Conservation (phyloP, 495 filamentous ascomycete genomes). For the Aspergillus nidulans region DNA sequence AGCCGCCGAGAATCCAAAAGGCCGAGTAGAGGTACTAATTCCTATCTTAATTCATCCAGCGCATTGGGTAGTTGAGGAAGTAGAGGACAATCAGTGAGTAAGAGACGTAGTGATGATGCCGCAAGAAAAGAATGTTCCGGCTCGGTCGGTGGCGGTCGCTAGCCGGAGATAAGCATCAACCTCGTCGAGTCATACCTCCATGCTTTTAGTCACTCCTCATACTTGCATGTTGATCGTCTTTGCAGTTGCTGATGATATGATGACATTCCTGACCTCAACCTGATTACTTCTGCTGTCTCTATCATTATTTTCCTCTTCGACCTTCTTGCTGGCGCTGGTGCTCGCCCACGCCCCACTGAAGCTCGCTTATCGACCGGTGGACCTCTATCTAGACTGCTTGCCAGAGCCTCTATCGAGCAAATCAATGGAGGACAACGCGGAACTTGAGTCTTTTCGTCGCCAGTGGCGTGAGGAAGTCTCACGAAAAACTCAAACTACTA, state of each 20-base stretch:
- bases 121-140: slow-evolving; percentile 20
- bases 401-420: slow-evolving; percentile 6
- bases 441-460: slow-evolving; percentile 74
- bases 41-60: not conserved
- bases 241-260: not conserved
- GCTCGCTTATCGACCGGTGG: slow-evolving; percentile 25
- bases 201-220: not conserved
- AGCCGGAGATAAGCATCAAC: slow-evolving; percentile 24
- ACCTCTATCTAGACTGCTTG: slow-evolving; percentile 3
- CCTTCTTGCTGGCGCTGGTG: not conserved
- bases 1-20: not conserved
- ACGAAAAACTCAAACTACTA: slow-evolving; percentile 42
- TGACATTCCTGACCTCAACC: not conserved
- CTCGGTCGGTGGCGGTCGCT: slow-evolving; percentile 22
- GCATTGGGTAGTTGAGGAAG: not conserved
- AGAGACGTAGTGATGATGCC: slow-evolving; percentile 6
- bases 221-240: not conserved
- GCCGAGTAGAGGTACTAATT: not conserved
- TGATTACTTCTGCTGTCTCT: not conserved
- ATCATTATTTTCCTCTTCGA: not conserved
- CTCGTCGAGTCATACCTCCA: not conserved
- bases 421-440: slow-evolving; percentile 56
- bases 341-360: slow-evolving; percentile 3
- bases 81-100: slow-evolving; percentile 1
- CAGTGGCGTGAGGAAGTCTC: slow-evolving; percentile 81